Evolutionary conservation across 306 rosid genomes (phyloP).

Genomic region (Cicer bijugum): DNA sequence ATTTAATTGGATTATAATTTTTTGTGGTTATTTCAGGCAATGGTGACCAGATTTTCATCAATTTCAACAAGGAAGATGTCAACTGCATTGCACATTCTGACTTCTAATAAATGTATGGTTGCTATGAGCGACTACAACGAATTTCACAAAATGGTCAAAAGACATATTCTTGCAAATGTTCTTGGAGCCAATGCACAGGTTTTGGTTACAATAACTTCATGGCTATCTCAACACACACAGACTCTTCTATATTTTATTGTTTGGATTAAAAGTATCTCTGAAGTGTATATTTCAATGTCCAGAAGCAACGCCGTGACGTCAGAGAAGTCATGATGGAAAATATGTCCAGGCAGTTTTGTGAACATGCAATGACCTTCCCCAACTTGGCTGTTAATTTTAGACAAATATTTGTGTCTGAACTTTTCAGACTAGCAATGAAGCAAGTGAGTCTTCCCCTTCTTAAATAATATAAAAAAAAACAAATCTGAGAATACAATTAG

Average conservation of each 20-base stretch:
- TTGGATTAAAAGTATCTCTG: conserved; percentile 20
- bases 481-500: neutral
- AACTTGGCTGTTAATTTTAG: conserved; percentile 66
- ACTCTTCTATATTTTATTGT: neutral
- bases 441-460: conserved; percentile 58
- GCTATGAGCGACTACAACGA: conserved; percentile 89
- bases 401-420: conserved; percentile 64
- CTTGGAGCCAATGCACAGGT: conserved; percentile 89
- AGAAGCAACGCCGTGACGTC: conserved; percentile 74
- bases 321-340: conserved; percentile 72
- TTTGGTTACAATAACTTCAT: neutral
- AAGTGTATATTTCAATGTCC: conserved; percentile 34
- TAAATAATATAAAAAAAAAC: neutral
- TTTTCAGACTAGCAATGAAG: conserved; percentile 74
- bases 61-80: conserved; percentile 83
- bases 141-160: conserved; percentile 77
- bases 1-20: neutral
- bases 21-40: conserved; percentile 61
- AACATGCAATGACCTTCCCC: conserved; percentile 55
- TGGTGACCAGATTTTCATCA: conserved; percentile 83
- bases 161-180: conserved; percentile 65
- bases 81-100: conserved; percentile 67
- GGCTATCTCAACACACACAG: neutral
- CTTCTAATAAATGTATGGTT: conserved; percentile 82
- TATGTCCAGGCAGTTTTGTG: conserved; percentile 50